These are phyloP conservation scores for Tolypocladium guangdongense DNA, from an alignment of 2,329 filamentous ascomycete species.

Conservation along the genomic window DNA sequence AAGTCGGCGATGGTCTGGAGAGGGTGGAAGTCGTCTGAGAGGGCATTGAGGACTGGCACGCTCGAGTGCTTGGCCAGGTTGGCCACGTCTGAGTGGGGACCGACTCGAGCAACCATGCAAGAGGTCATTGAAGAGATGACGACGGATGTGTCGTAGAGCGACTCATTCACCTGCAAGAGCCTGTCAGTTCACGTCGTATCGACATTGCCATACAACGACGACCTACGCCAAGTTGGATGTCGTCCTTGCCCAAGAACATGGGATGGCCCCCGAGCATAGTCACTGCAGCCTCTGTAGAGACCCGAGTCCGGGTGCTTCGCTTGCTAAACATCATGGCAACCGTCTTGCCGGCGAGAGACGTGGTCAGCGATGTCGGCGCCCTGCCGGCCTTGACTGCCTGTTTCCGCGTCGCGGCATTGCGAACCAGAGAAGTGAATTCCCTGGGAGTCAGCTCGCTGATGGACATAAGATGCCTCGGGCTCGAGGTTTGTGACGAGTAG, in stretches of 20 bases:
- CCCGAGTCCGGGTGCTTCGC: constrained; percentile 81
- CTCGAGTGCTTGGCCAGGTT: constrained; percentile 60
- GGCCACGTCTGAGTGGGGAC: constrained; percentile 63
- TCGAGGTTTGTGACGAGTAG: constrained; percentile 26
- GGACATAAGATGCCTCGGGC: constrained; percentile 78
- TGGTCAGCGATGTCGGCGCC: constrained; percentile 43
- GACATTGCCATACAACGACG: constrained; percentile 1
- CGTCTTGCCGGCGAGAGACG: constrained; percentile 61
- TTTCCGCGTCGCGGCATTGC: constrained; percentile 73
- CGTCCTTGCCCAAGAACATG: constrained; percentile 92
- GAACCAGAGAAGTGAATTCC: constrained; percentile 73
- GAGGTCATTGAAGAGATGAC: constrained; percentile 93
- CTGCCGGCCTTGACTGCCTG: constrained; percentile 58
- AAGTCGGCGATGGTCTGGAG: constrained; percentile 92
- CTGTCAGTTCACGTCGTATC: not conserved
- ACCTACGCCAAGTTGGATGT: constrained; percentile 85
- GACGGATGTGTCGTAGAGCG: constrained; percentile 79
- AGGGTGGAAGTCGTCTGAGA: constrained; percentile 87
- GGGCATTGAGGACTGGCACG: constrained; percentile 76
- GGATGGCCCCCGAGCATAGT: constrained; percentile 82
- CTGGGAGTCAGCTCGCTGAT: constrained; percentile 73
- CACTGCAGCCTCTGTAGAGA: constrained; percentile 87
- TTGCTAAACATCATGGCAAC: constrained; percentile 97
- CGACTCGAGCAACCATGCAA: constrained; percentile 71
- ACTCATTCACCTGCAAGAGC: constrained; percentile 65